Percentiles rank a stretch among this genome's conserved stretches.
These are phyloP conservation scores for Scenedesmus sp. DNA, from an alignment of 163 green algal species.

Conservation along the genomic window DNA sequence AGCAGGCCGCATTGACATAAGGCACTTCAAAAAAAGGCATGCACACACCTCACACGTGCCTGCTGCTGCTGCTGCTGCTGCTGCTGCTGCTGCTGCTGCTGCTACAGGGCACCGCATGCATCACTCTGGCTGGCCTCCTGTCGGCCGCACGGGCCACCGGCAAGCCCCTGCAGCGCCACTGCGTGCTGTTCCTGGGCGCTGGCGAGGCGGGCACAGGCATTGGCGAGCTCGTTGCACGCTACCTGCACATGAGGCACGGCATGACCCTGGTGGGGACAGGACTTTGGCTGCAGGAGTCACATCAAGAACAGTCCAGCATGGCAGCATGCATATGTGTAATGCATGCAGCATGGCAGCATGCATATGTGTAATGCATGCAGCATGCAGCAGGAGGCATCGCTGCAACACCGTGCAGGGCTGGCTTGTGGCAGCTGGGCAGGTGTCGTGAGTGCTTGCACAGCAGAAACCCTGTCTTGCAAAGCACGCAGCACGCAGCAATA, in stretches of 20 bases:
- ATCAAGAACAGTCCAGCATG: too few relatives aligned
- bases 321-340: too few relatives aligned
- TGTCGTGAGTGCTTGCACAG: too few relatives aligned
- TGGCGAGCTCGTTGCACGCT: slow-evolving; percentile 75
- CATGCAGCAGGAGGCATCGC: too few relatives aligned
- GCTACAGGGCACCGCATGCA: slow-evolving; percentile 63
- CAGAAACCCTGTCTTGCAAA: too few relatives aligned
- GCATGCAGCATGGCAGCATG: neutral
- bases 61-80: neutral
- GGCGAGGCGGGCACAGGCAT: slow-evolving; percentile 91
- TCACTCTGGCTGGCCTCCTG: slow-evolving; percentile 84
- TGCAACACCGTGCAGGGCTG: too few relatives aligned
- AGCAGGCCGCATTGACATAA: too few relatives aligned
- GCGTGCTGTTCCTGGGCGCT: slow-evolving; percentile 85
- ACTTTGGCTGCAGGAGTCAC: too few relatives aligned
- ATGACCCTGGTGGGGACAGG: neutral
- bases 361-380: neutral
- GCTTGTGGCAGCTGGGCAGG: too few relatives aligned
- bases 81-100: neutral
- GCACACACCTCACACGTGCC: neutral
- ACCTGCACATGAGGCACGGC: neutral
- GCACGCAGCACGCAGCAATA: too few relatives aligned
- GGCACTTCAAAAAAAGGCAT: too few relatives aligned
- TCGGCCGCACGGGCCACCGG: slow-evolving; percentile 64
- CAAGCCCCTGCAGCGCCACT: slow-evolving; percentile 62